A percentile compares a stretch with the other conserved stretches of the same genome.
Conservation (phyloP, 768 basidiomycete genomes). For the Mycena sanguinolenta region DNA sequence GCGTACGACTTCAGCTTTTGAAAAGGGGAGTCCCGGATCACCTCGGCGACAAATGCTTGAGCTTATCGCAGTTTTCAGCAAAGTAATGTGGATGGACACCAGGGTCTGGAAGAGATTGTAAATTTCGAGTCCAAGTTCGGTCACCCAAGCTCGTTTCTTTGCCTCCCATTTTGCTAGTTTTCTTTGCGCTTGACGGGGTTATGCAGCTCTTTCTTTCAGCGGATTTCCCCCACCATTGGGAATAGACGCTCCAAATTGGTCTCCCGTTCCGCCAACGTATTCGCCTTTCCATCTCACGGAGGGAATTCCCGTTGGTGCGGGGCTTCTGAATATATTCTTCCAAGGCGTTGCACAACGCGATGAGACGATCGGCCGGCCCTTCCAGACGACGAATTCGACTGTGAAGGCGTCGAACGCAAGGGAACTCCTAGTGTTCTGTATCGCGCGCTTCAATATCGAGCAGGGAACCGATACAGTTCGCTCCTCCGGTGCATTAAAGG, state of each 20-base stretch:
- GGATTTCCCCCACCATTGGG: not conserved
- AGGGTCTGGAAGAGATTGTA: not conserved
- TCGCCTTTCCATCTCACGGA: not conserved
- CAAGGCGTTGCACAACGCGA: not conserved
- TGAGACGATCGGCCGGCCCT: not conserved
- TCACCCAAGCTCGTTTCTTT: not conserved
- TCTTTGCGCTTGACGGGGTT: not conserved
- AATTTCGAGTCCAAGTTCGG: not conserved
- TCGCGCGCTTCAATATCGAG: not conserved
- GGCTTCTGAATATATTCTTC: not conserved
- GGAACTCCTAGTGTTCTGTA: not conserved
- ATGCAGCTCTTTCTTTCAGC: not conserved
- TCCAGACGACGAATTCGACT: not conserved
- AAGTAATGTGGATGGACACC: no score
- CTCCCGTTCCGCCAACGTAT: not conserved
- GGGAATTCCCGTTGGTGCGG: no score
- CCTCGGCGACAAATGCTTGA: no score
- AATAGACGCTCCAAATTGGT: not conserved
- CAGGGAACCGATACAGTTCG: not conserved
- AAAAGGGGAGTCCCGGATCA: no score
- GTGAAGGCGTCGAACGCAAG: not conserved
- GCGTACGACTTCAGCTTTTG: no score
- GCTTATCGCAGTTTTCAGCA: no score
- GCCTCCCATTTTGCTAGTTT: not conserved
- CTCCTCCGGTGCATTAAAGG: not conserved